phyloP scores from a whole-genome alignment of 352 stramenopile species.

The Elongisporangium undulatum region DNA sequence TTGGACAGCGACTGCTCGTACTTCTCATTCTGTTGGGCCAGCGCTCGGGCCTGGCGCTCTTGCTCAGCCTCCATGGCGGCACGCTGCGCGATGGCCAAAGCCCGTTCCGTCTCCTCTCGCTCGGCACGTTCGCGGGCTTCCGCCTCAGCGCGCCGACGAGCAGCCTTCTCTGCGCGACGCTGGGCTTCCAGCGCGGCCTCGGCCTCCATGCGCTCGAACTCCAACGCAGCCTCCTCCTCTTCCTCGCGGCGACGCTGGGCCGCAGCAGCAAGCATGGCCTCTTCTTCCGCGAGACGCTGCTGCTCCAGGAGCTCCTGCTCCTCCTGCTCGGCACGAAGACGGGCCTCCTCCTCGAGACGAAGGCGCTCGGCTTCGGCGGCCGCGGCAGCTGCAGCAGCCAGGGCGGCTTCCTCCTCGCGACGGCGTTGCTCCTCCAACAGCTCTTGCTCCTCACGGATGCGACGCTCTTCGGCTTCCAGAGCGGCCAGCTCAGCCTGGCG shows the following conservation, averaged over 20 bases:
- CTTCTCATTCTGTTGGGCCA: constrained; percentile 70
- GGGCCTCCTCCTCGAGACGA: constrained; percentile 11
- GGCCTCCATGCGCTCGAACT: constrained; percentile 21
- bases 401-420: constrained; percentile 11
- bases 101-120: constrained; percentile 33
- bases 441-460: constrained; percentile 6
- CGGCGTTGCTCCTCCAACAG: constrained; percentile 20
- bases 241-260: constrained; percentile 21
- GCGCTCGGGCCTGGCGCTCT: constrained; percentile 36
- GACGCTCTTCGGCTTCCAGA: neutral
- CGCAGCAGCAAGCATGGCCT: constrained; percentile 3
- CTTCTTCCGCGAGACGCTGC: constrained; percentile 6
- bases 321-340: constrained; percentile 10
- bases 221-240: constrained; percentile 21
- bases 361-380: constrained; percentile 1
- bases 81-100: constrained; percentile 31
- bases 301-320: constrained; percentile 8
- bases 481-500: constrained; percentile 7
- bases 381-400: constrained; percentile 3
- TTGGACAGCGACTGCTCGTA: constrained; percentile 85
- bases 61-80: constrained; percentile 45
- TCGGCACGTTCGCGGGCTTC: constrained; percentile 14
- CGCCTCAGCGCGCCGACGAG: constrained; percentile 11
- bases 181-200: constrained; percentile 18
- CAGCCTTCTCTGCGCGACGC: neutral